Percentiles rank a stretch among this genome's conserved stretches.
These are phyloP conservation scores for Saccharomycopsis javanensis DNA, from an alignment of 805 yeast species.

Conservation along the genomic window DNA sequence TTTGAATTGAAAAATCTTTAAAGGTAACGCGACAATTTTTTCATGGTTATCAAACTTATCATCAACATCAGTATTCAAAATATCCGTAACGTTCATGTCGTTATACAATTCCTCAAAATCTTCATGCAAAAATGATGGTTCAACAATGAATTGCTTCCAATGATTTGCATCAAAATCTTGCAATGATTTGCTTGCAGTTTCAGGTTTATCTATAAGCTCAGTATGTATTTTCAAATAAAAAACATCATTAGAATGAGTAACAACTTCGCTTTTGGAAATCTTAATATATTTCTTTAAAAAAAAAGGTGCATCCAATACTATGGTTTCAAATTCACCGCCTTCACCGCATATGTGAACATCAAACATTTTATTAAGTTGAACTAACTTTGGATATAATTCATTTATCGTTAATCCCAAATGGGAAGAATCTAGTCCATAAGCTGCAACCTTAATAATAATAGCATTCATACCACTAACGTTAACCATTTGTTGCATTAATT, in stretches of 20 bases:
- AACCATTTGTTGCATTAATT: conserved; percentile 59
- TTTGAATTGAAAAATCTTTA: neutral
- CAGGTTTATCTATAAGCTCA: conserved; percentile 33
- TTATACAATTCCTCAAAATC: conserved; percentile 30
- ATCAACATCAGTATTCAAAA: neutral
- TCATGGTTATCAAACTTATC: neutral
- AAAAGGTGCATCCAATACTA: conserved; percentile 85
- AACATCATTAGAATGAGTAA: conserved; percentile 57
- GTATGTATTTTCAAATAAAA: conserved; percentile 43
- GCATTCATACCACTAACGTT: conserved; percentile 48
- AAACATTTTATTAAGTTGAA: conserved; percentile 47
- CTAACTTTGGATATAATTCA: conserved; percentile 50
- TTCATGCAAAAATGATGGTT: conserved; percentile 30
- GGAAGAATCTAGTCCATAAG: conserved; percentile 59
- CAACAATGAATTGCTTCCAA: conserved; percentile 13
- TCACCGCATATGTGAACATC: conserved; percentile 96
- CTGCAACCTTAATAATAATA: conserved; percentile 84
- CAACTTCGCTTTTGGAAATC: conserved; percentile 31
- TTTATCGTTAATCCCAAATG: conserved; percentile 64
- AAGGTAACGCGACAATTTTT: neutral
- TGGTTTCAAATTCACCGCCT: conserved; percentile 96
- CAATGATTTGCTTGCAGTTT: conserved; percentile 19
- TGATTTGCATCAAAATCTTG: neutral
- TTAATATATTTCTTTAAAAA: conserved; percentile 46
- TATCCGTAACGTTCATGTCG: neutral